Evolutionary conservation across 768 basidiomycete genomes (phyloP).

Genomic region (Lentinula edodes): DNA sequence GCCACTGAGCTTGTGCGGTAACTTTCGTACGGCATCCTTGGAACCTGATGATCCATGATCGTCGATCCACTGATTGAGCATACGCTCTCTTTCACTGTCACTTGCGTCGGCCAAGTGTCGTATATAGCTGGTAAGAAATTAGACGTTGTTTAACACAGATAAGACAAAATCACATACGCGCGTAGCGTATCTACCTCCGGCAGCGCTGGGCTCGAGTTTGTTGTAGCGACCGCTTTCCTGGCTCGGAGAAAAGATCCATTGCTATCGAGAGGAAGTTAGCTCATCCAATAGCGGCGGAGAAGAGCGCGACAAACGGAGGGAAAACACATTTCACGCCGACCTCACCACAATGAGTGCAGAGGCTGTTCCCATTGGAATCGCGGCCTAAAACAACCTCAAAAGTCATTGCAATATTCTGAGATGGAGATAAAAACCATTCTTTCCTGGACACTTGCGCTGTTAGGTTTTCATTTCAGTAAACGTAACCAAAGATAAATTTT

Average conservation of each 20-base stretch:
- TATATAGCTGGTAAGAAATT: conserved; percentile 3
- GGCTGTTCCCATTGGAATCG: conserved; percentile 2
- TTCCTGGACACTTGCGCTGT: background rate
- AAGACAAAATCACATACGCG: background rate
- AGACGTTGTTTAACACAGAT: background rate
- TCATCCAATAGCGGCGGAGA: background rate
- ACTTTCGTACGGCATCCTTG: conserved; percentile 1
- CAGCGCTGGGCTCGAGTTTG: background rate
- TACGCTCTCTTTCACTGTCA: conserved; percentile 1
- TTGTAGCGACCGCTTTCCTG: background rate
- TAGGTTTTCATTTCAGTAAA: background rate
- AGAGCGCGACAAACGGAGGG: conserved; percentile 1
- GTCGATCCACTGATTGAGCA: conserved; percentile 7
- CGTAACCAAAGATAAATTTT: background rate
- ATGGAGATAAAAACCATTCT: background rate
- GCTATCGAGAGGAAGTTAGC: background rate
- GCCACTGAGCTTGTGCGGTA: background rate
- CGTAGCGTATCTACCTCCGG: conserved; percentile 5
- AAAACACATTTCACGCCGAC: conserved; percentile 9
- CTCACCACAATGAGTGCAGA: conserved; percentile 8
- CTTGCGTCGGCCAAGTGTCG: background rate
- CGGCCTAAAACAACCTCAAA: conserved; percentile 3
- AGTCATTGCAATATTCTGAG: background rate
- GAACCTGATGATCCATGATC: background rate
- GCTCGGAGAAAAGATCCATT: background rate